Evolutionary conservation across 2,329 filamentous ascomycete species (phyloP).

Genomic region (Epichloe elymi): DNA sequence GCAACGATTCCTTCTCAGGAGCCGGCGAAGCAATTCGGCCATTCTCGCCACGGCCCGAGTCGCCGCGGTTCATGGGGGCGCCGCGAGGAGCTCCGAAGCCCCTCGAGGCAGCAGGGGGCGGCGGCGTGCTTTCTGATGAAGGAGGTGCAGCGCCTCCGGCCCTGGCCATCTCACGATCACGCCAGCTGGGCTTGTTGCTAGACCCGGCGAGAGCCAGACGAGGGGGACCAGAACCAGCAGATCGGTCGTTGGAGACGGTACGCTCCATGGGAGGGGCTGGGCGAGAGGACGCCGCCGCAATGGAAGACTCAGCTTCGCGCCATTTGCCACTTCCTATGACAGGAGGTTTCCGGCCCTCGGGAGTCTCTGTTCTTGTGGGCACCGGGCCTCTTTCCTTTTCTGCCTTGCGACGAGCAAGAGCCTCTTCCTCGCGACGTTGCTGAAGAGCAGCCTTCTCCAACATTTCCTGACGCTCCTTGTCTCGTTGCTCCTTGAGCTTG

Average conservation of each 20-base stretch:
- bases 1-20: constrained; percentile 34
- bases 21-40: constrained; percentile 27
- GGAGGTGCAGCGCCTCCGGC: constrained; percentile 19
- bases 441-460: constrained; percentile 55
- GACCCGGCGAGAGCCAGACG: constrained; percentile 46
- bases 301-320: constrained; percentile 27
- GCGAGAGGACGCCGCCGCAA: constrained; percentile 14
- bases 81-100: constrained; percentile 19
- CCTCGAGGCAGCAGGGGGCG: constrained; percentile 31
- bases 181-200: constrained; percentile 54
- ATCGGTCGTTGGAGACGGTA: constrained; percentile 33
- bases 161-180: constrained; percentile 53
- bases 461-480: constrained; percentile 54
- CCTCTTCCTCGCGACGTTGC: constrained; percentile 76
- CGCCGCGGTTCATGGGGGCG: constrained; percentile 29
- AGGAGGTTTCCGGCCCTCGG: constrained; percentile 21
- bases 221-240: constrained; percentile 37
- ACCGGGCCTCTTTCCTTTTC: constrained; percentile 40
- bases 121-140: constrained; percentile 30
- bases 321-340: constrained; percentile 26
- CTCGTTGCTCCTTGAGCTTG: constrained; percentile 51
- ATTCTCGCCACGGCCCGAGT: constrained; percentile 29
- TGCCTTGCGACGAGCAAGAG: constrained; percentile 58
- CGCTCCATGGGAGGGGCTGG: constrained; percentile 25
- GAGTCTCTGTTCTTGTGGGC: constrained; percentile 11